Conservation (phyloP, 495 filamentous ascomycete genomes). For the Aspergillus taichungensis region DNA sequence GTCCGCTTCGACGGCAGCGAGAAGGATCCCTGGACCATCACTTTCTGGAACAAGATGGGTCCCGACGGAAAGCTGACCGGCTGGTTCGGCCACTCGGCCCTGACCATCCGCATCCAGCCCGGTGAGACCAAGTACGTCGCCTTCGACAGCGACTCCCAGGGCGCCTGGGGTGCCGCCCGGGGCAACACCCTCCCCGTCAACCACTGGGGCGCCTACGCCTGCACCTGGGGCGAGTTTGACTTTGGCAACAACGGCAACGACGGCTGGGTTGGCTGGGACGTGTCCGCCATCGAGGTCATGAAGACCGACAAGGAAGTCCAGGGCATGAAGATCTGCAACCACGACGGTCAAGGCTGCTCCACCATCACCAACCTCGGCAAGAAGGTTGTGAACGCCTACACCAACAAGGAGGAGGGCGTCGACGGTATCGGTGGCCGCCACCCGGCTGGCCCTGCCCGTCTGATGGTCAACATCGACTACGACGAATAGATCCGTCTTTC, state of each 20-base stretch:
- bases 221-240: slow-evolving; percentile 48
- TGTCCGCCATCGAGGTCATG: slow-evolving; percentile 42
- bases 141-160: slow-evolving; percentile 37
- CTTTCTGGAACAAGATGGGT: slow-evolving; percentile 47
- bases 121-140: slow-evolving; percentile 37
- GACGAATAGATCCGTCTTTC: slow-evolving; percentile 13
- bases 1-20: slow-evolving; percentile 35
- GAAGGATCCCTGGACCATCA: slow-evolving; percentile 29
- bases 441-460: slow-evolving; percentile 20
- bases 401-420: slow-evolving; percentile 15
- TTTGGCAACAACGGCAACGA: slow-evolving; percentile 42
- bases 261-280: slow-evolving; percentile 42
- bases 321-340: slow-evolving; percentile 36
- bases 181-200: slow-evolving; percentile 22
- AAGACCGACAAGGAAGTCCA: slow-evolving; percentile 19
- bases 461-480: slow-evolving; percentile 29
- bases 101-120: slow-evolving; percentile 32
- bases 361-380: slow-evolving; percentile 18
- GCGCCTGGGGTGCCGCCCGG: slow-evolving; percentile 29
- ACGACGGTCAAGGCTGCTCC: slow-evolving; percentile 25
- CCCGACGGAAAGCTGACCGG: slow-evolving; percentile 28
- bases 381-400: slow-evolving; percentile 31
- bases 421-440: slow-evolving; percentile 20
- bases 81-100: slow-evolving; percentile 32
- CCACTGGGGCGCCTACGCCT: slow-evolving; percentile 27